phyloP scores from a whole-genome alignment of 805 yeast genomes.

The Groenewaldozyma tartarivorans region DNA sequence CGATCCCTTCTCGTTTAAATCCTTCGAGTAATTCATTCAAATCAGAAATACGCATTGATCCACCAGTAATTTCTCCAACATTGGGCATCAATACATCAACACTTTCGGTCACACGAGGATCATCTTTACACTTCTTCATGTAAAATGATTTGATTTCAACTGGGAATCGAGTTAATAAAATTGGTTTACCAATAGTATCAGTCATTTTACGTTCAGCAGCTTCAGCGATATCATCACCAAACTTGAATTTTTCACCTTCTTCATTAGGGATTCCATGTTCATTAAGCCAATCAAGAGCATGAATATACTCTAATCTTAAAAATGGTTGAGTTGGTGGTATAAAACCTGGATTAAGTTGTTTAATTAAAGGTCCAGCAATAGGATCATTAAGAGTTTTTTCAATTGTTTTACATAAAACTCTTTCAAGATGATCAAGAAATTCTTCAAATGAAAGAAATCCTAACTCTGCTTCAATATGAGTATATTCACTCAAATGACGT shows the following conservation, averaged over 20 bases:
- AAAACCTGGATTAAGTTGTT: slow-evolving; percentile 89
- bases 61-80: slow-evolving; percentile 98
- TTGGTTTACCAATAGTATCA: slow-evolving; percentile 87
- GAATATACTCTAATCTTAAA: slow-evolving; percentile 80
- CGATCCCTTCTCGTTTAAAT: slow-evolving; percentile 85
- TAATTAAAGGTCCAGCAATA: slow-evolving; percentile 78
- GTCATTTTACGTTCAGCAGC: slow-evolving; percentile 99
- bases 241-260: slow-evolving; percentile 84
- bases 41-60: slow-evolving; percentile 92
- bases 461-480: slow-evolving; percentile 93
- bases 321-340: slow-evolving; percentile 77
- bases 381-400: slow-evolving; percentile 81
- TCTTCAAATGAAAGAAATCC: slow-evolving; percentile 84
- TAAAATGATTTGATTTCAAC: slow-evolving; percentile 95
- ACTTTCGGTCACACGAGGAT: slow-evolving; percentile 91
- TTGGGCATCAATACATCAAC: slow-evolving; percentile 98
- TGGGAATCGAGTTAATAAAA: slow-evolving; percentile 89
- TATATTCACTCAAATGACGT: slow-evolving; percentile 94
- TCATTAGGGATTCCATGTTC: slow-evolving; percentile 92
- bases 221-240: slow-evolving; percentile 98
- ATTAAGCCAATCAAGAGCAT: slow-evolving; percentile 93
- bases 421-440: slow-evolving; percentile 75
- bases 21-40: slow-evolving; percentile 80
- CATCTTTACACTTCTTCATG: slow-evolving; percentile 89
- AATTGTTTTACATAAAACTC: slow-evolving; percentile 56